Evolutionary conservation across 805 yeast genomes (phyloP), one percentile per base, ranked within the genome.

Genomic region (Candida maltosa): DNA sequence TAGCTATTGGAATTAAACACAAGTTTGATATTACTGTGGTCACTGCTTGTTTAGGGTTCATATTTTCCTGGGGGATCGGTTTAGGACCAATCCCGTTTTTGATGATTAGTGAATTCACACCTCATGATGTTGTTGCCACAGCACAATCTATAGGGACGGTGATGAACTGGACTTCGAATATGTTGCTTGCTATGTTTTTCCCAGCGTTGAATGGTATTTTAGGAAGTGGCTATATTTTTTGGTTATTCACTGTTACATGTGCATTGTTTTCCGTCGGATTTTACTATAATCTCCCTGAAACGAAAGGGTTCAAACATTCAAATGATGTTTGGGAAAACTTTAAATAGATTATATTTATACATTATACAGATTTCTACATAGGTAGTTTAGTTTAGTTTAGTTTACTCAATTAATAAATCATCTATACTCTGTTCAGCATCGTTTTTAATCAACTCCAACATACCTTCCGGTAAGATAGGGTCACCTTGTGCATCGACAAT

Each of bases 401-500:
- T 32, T 34, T 49, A 57, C 44, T 56, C 65, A 29, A 61, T 44
- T 62, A 76, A 62, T 49, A 83, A 70, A 49, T 83, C 93, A 45
- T 85, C 93, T 21, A 86, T 69, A 22, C 82, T 76, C 60, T 87
- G 88, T 45, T 86, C 89, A 2, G 94, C 80, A 51, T 91, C 98
- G 45, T 76, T 76, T 53, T 82, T 80, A 51, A 91, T 91, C 55
- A 91, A 71, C 21, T 81, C 81, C 38, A 87, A 64, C 97, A 91
- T 91, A 0, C 97, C 97, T 37, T 75, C 74, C 1, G 98, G 98
- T 52, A 91, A 68, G 8, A 93, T 84, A 1, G 98, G 97, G 41
- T 75, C 72, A 3, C 76, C 78, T 1, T 71, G 47, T 0, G 51
- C 57, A 47, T 84, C 85, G 39, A 80, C 61, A 12, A 91, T 83